Percentiles rank a stretch among this genome's conserved stretches.
Conservation (phyloP, 176 grass and related monocot genomes). For the Saccharum officinarum region DNA sequence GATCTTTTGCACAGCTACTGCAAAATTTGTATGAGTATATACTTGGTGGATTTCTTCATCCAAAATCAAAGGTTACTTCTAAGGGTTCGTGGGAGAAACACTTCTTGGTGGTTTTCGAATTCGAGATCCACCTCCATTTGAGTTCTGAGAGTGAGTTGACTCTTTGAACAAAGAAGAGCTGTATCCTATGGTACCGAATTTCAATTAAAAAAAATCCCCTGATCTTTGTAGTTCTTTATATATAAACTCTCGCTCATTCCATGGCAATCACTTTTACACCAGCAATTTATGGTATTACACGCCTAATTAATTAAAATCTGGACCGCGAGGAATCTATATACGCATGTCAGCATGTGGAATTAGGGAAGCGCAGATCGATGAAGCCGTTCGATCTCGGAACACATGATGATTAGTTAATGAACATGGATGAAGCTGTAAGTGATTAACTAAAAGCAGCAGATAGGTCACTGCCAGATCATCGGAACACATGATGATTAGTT, state of each 20-base stretch:
- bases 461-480: not conserved
- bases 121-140: not conserved
- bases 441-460: not conserved
- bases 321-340: not conserved
- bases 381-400: not conserved
- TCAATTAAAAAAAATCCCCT: not conserved
- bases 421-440: not conserved
- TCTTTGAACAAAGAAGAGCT: not conserved
- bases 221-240: not conserved
- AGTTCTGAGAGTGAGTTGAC: not conserved
- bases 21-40: not conserved
- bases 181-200: not conserved
- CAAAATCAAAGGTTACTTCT: not conserved
- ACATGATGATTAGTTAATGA: too few relatives aligned
- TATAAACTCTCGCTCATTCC: not conserved
- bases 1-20: not conserved
- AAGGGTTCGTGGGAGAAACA: not conserved
- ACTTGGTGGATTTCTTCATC: not conserved
- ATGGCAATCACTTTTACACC: not conserved
- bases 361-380: not conserved
- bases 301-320: not conserved
- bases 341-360: not conserved
- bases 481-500: not conserved
- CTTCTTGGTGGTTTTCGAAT: not conserved
- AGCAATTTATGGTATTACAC: not conserved